phyloP scores from a whole-genome alignment of 306 rosid genomes.

The Trifolium repens region DNA sequence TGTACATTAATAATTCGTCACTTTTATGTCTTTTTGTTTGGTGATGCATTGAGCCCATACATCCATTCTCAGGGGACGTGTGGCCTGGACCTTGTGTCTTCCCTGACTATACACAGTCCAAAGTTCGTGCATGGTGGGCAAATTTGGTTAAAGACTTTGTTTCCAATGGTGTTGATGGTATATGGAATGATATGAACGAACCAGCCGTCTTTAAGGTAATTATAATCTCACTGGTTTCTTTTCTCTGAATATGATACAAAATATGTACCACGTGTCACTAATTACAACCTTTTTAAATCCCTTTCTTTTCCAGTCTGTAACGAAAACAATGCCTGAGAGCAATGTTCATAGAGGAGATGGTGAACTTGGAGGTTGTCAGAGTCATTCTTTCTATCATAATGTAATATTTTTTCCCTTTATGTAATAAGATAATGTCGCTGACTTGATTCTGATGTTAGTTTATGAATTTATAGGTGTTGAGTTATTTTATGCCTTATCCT shows the following conservation, averaged over 20 bases:
- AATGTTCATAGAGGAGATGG: slow-evolving; percentile 89
- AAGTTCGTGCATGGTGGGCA: slow-evolving; percentile 92
- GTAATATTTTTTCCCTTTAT: slow-evolving; percentile 54
- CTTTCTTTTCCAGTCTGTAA: slow-evolving; percentile 63
- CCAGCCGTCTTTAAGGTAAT: slow-evolving; percentile 87
- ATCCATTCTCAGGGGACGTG: slow-evolving; percentile 66
- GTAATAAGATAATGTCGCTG: slow-evolving; percentile 28
- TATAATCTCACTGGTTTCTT: background rate
- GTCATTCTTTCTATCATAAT: slow-evolving; percentile 87
- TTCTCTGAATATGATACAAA: background rate
- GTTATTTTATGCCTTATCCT: slow-evolving; percentile 18
- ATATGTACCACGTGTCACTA: slow-evolving; percentile 19
- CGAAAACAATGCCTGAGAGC: slow-evolving; percentile 92
- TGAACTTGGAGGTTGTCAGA: slow-evolving; percentile 88
- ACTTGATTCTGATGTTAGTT: slow-evolving; percentile 33
- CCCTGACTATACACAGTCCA: slow-evolving; percentile 89
- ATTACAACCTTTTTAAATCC: slow-evolving; percentile 13
- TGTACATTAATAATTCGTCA: background rate
- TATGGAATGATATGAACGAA: slow-evolving; percentile 99
- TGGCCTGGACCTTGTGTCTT: slow-evolving; percentile 98
- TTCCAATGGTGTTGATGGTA: slow-evolving; percentile 88
- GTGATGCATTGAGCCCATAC: slow-evolving; percentile 20
- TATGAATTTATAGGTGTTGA: slow-evolving; percentile 21
- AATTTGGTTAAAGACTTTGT: slow-evolving; percentile 78
- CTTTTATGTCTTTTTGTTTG: slow-evolving; percentile 22